Percentiles rank a stretch among this genome's conserved stretches.
These are phyloP conservation scores for Wickerhamomyces xylosicus DNA, from an alignment of 805 yeast genomes.

Conservation along the genomic window DNA sequence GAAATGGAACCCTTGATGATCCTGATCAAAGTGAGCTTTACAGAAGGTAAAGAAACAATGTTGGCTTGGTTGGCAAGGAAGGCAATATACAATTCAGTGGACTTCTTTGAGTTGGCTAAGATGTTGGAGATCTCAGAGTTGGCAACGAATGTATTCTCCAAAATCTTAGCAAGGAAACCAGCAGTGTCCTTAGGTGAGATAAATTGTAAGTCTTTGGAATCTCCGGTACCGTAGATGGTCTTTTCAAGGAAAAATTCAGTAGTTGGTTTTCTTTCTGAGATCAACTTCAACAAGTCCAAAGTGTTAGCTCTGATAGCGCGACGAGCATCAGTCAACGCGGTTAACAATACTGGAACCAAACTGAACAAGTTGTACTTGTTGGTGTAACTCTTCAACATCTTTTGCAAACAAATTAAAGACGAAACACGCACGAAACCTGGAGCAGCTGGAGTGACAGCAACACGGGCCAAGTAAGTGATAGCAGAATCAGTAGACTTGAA, in stretches of 20 bases:
- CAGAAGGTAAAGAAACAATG: conserved; percentile 36
- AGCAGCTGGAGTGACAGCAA: conserved; percentile 43
- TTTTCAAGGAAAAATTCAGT: conserved; percentile 37
- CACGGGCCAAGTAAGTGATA: conserved; percentile 50
- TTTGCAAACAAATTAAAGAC: conserved; percentile 33
- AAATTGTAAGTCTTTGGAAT: conserved; percentile 37
- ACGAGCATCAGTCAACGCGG: conserved; percentile 42
- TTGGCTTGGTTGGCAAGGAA: conserved; percentile 64
- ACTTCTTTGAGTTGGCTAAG: conserved; percentile 38
- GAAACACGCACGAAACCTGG: conserved; percentile 48
- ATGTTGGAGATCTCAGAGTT: conserved; percentile 30
- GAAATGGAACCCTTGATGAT: conserved; percentile 28
- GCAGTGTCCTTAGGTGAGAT: conserved; percentile 59
- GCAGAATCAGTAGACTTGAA: conserved; percentile 32
- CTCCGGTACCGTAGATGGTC: conserved; percentile 42
- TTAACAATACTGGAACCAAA: conserved; percentile 45
- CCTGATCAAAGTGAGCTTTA: conserved; percentile 43
- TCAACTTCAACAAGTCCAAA: conserved; percentile 26
- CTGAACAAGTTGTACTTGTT: conserved; percentile 36
- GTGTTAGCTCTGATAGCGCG: conserved; percentile 39
- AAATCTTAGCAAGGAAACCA: conserved; percentile 28
- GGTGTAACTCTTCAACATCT: conserved; percentile 22
- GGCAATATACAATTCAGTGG: conserved; percentile 47
- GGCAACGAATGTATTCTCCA: conserved; percentile 41
- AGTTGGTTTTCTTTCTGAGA: conserved; percentile 25